A percentile compares a stretch with the other conserved stretches of the same genome.
Conservation (phyloP, 768 basidiomycete genomes). For the Leccinum aurantiacum region DNA sequence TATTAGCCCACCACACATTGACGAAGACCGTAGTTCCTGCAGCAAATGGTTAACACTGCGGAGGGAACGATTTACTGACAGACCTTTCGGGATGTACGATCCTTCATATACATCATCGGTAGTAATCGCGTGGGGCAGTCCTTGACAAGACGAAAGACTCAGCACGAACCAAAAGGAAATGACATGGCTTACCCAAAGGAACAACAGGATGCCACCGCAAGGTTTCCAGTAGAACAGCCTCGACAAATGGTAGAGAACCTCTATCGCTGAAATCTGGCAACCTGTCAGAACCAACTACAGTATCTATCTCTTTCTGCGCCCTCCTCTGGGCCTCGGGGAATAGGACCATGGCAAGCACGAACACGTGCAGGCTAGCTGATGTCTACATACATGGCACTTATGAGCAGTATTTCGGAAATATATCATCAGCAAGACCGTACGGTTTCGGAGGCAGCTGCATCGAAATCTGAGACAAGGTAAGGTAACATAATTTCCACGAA, state of each 20-base stretch:
- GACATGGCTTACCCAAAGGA: conserved; percentile 21
- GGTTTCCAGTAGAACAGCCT: conserved; percentile 25
- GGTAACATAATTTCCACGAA: not conserved
- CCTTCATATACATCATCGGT: conserved; percentile 27
- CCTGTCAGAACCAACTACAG: conserved; percentile 20
- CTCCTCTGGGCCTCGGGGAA: conserved; percentile 25
- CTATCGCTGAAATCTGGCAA: conserved; percentile 26
- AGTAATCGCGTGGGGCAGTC: conserved; percentile 22
- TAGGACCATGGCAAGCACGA: conserved; percentile 32
- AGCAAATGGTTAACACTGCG: not conserved
- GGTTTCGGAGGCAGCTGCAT: conserved; percentile 28
- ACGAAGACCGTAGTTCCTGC: conserved; percentile 21
- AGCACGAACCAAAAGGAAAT: not conserved
- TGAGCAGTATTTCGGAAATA: not conserved
- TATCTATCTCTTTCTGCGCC: conserved; percentile 28
- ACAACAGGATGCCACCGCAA: conserved; percentile 25
- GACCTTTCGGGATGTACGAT: conserved; percentile 26
- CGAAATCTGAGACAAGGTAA: conserved; percentile 1
- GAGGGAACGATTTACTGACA: not conserved
- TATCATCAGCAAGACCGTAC: conserved; percentile 13
- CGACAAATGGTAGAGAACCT: conserved; percentile 25
- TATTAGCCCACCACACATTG: conserved; percentile 23
- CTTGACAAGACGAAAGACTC: conserved; percentile 12
- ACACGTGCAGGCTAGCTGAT: conserved; percentile 18
- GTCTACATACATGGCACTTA: conserved; percentile 14